These are phyloP conservation scores for Talaromyces stipitatus DNA, from an alignment of 495 filamentous ascomycete genomes.

Conservation along the genomic window DNA sequence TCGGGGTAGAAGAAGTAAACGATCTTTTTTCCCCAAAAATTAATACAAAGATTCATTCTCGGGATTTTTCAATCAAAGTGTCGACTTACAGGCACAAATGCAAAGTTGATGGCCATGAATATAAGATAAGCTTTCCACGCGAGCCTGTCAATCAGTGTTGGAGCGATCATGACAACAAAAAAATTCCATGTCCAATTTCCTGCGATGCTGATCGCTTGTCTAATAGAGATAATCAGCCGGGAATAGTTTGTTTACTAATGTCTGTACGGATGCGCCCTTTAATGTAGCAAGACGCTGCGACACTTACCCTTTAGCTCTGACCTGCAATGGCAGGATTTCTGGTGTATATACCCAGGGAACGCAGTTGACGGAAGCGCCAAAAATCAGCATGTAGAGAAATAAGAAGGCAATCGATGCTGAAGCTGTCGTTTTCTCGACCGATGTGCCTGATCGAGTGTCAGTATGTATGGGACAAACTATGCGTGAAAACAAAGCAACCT, in stretches of 20 bases:
- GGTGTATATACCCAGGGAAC: slow-evolving; percentile 41
- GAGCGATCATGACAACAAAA: slow-evolving; percentile 53
- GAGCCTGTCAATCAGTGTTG: slow-evolving; percentile 43
- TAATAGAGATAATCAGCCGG: slow-evolving; percentile 12
- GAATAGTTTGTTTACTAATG: too few relatives aligned
- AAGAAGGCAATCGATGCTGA: slow-evolving; percentile 39
- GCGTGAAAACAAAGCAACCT: too few relatives aligned
- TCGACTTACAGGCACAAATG: too few relatives aligned
- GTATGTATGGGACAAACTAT: too few relatives aligned
- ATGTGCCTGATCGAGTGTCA: too few relatives aligned
- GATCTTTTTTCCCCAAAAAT: too few relatives aligned
- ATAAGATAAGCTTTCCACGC: slow-evolving; percentile 55
- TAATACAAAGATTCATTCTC: slow-evolving; percentile 30
- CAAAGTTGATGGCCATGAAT: slow-evolving; percentile 54
- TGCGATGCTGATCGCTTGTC: too few relatives aligned
- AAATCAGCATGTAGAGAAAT: slow-evolving; percentile 45
- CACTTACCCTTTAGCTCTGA: slow-evolving; percentile 27
- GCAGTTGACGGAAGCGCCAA: slow-evolving; percentile 39
- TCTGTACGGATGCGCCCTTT: too few relatives aligned
- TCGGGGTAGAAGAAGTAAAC: slow-evolving; percentile 39
- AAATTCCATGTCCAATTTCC: too few relatives aligned
- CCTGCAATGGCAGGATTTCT: slow-evolving; percentile 37
- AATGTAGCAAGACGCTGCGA: too few relatives aligned
- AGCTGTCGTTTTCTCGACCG: slow-evolving; percentile 20
- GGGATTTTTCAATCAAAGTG: too few relatives aligned